Conservation (phyloP, 306 rosid species). For the Ormosia emarginata region DNA sequence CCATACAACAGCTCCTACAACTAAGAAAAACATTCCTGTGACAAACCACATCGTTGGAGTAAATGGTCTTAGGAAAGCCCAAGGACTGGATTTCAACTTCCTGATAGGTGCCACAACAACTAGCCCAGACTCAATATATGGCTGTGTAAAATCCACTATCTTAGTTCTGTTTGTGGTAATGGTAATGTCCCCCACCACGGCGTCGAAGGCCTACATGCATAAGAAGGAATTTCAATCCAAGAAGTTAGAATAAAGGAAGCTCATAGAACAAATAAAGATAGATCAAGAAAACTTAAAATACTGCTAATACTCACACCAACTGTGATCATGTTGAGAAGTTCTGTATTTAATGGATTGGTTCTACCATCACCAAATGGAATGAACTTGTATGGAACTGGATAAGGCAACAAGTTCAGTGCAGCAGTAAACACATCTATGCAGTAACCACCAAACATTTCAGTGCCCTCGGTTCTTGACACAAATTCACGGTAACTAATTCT, state of each 20-base stretch:
- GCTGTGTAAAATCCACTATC: conserved; percentile 84
- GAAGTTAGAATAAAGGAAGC: neutral
- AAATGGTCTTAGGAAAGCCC: conserved; percentile 82
- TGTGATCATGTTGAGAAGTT: conserved; percentile 51
- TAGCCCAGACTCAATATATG: conserved; percentile 71
- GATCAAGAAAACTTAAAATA: neutral
- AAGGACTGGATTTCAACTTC: conserved; percentile 51
- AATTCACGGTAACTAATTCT: conserved; percentile 54
- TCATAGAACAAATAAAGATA: neutral
- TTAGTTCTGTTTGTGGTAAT: conserved; percentile 63
- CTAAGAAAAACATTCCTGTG: conserved; percentile 55
- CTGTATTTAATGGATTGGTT: conserved; percentile 45
- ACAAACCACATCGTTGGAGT: conserved; percentile 60
- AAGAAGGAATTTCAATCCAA: neutral
- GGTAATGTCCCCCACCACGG: conserved; percentile 76
- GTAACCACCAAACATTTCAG: conserved; percentile 57
- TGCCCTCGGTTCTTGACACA: conserved; percentile 38
- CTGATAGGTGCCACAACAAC: conserved; percentile 68
- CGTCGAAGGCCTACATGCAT: conserved; percentile 52
- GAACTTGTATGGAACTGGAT: conserved; percentile 53
- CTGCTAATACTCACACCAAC: conserved; percentile 49
- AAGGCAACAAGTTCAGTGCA: conserved; percentile 61
- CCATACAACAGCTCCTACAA: conserved; percentile 75
- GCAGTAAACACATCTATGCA: conserved; percentile 75
- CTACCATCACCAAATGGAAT: conserved; percentile 63